phyloP scores from a whole-genome alignment of 2,329 filamentous ascomycete species.

The Colletotrichum lupini region DNA sequence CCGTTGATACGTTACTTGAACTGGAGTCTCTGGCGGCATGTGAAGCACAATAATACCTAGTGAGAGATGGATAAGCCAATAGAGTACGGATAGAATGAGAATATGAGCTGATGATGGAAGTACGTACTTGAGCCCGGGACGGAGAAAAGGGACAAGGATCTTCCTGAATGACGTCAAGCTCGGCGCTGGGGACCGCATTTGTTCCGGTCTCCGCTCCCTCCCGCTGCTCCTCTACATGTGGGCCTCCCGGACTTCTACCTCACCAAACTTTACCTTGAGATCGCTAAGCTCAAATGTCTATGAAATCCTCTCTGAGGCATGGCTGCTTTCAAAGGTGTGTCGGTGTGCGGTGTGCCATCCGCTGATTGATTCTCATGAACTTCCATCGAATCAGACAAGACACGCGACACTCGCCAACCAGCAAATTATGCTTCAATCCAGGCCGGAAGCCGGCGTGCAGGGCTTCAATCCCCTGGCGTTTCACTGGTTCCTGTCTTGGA shows the following conservation, averaged over 20 bases:
- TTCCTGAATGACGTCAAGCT: slow-evolving; percentile 22
- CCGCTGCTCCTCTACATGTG: neutral
- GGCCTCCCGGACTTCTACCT: neutral
- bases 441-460: neutral
- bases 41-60: neutral
- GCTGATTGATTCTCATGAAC: neutral
- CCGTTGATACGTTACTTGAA: neutral
- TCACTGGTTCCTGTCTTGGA: neutral
- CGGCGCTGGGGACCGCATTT: slow-evolving; percentile 14
- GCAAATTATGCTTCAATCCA: neutral
- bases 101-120: neutral
- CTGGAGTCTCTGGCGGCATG: neutral
- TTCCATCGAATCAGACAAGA: neutral
- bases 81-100: no score
- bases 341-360: slow-evolving; percentile 3
- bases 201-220: slow-evolving; percentile 3
- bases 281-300: neutral
- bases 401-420: slow-evolving; percentile 8
- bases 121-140: neutral
- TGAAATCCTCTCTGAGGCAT: neutral
- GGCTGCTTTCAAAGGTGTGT: slow-evolving; percentile 14
- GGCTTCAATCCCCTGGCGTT: slow-evolving; percentile 5
- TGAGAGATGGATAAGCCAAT: no score
- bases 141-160: neutral
- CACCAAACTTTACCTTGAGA: no score